Evolutionary conservation across 1,139 yeast species (phyloP).

Genomic region (Sugiyamaella novakii): DNA sequence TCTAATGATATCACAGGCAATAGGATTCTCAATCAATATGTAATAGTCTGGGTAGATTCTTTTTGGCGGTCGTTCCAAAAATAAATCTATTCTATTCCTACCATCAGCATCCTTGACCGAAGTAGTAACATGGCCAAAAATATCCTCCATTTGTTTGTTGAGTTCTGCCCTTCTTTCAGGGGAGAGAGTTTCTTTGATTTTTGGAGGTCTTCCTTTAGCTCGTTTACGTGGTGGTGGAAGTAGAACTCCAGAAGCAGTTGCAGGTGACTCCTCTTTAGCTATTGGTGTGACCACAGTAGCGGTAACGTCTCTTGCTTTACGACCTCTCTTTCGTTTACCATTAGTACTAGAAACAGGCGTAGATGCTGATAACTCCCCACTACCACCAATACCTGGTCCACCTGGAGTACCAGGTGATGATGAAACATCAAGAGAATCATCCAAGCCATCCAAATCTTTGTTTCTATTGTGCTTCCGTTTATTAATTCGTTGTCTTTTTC

Average conservation of each 20-base stretch:
- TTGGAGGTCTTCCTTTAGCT: constrained; percentile 45
- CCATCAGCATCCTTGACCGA: constrained; percentile 36
- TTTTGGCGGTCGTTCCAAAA: constrained; percentile 69
- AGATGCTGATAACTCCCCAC: constrained; percentile 3
- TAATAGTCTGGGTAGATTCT: constrained; percentile 85
- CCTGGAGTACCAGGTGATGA: constrained; percentile 21
- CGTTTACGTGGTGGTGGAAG: constrained; percentile 35
- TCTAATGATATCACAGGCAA: constrained; percentile 62
- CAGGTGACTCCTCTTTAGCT: constrained; percentile 44
- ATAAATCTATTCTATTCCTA: constrained; percentile 53
- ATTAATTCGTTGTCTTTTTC: constrained; percentile 54
- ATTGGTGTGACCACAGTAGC: constrained; percentile 35
- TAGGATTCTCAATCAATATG: constrained; percentile 75
- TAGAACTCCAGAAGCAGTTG: constrained; percentile 24
- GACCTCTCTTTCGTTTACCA: constrained; percentile 32
- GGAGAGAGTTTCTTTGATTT: constrained; percentile 47
- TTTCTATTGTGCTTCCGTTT: constrained; percentile 23
- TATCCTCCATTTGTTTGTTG: constrained; percentile 29
- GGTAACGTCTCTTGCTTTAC: constrained; percentile 23
- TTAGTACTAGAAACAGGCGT: constrained; percentile 11
- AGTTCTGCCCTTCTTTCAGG: constrained; percentile 36
- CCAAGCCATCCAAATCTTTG: constrained; percentile 8
- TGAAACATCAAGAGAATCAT: constrained; percentile 12
- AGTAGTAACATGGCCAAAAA: constrained; percentile 31
- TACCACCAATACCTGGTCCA: constrained; percentile 4